phyloP scores from a whole-genome alignment of 768 basidiomycete species.

The Boletus rubroflammeus region DNA sequence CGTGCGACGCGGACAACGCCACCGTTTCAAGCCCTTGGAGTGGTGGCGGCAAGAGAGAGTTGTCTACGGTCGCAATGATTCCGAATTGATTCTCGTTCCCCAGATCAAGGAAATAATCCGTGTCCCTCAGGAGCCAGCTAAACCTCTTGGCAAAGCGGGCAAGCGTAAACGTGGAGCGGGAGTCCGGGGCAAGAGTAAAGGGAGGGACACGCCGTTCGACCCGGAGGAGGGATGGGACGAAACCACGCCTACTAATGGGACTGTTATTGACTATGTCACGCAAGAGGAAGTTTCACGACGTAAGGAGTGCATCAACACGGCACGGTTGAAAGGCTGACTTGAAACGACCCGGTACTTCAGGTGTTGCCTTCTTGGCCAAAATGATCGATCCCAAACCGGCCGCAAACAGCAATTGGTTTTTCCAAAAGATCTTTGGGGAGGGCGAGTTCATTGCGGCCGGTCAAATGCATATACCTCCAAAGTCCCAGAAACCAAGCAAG shows the following conservation, averaged over 20 bases:
- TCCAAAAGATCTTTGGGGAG: constrained; percentile 90
- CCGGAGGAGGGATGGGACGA: constrained; percentile 87
- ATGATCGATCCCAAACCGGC: constrained; percentile 63
- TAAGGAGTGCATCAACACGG: constrained; percentile 39
- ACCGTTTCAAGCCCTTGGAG: constrained; percentile 70
- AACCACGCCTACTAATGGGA: constrained; percentile 59
- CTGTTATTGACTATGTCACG: constrained; percentile 64
- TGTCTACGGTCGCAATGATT: constrained; percentile 67
- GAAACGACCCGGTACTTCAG: constrained; percentile 36
- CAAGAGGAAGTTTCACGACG: constrained; percentile 64
- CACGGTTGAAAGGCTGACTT: background rate
- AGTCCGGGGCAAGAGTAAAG: constrained; percentile 37
- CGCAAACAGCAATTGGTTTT: constrained; percentile 68
- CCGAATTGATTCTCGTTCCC: constrained; percentile 51
- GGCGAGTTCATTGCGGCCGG: constrained; percentile 91
- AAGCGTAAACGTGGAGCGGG: constrained; percentile 33
- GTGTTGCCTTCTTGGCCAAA: constrained; percentile 71
- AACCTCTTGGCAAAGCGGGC: constrained; percentile 43
- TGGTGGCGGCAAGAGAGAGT: constrained; percentile 94
- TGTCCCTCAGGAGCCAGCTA: constrained; percentile 47
- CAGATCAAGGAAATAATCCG: constrained; percentile 65
- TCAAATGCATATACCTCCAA: constrained; percentile 75
- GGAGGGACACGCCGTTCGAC: constrained; percentile 31
- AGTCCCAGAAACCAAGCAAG: constrained; percentile 82
- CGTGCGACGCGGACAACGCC: constrained; percentile 68